Evolutionary conservation across 768 basidiomycete genomes (phyloP).

Genomic region (Boletus rubroflammeus): DNA sequence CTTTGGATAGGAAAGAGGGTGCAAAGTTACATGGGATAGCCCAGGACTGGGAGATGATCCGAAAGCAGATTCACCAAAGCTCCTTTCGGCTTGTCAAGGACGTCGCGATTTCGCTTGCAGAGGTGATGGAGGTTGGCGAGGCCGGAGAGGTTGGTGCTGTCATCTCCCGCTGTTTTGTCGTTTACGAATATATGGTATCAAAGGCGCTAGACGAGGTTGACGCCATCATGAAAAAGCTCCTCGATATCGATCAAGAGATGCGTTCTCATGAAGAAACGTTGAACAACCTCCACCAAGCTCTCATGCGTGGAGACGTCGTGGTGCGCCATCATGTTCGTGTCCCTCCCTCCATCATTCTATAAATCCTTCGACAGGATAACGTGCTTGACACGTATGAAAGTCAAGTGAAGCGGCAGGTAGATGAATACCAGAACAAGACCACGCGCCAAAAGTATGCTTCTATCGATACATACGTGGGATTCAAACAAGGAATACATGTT

Average conservation of each 20-base stretch:
- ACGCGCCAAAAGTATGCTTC: slow-evolving; percentile 78
- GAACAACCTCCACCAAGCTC: slow-evolving; percentile 50
- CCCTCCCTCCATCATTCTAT: background rate
- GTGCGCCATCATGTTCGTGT: slow-evolving; percentile 37
- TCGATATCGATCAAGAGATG: slow-evolving; percentile 67
- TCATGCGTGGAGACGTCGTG: slow-evolving; percentile 55
- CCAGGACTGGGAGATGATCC: slow-evolving; percentile 59
- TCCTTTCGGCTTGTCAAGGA: slow-evolving; percentile 47
- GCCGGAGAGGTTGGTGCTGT: slow-evolving; percentile 44
- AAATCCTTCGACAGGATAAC: slow-evolving; percentile 41
- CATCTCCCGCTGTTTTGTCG: background rate
- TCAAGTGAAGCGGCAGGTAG: slow-evolving; percentile 39
- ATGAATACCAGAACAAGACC: slow-evolving; percentile 57
- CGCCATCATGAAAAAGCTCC: slow-evolving; percentile 57
- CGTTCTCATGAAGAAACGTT: slow-evolving; percentile 51
- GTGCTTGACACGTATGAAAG: slow-evolving; percentile 48
- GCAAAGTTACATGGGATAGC: slow-evolving; percentile 54
- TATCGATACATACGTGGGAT: slow-evolving; percentile 52
- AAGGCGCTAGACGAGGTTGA: slow-evolving; percentile 64
- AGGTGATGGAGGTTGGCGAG: slow-evolving; percentile 53
- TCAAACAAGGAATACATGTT: slow-evolving; percentile 68
- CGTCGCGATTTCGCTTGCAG: slow-evolving; percentile 58
- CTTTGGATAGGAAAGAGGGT: slow-evolving; percentile 52
- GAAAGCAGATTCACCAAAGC: slow-evolving; percentile 42
- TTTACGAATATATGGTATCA: background rate